Evolutionary conservation across 208 protist genomes (phyloP).

Genomic region (Leishmania tropica): DNA sequence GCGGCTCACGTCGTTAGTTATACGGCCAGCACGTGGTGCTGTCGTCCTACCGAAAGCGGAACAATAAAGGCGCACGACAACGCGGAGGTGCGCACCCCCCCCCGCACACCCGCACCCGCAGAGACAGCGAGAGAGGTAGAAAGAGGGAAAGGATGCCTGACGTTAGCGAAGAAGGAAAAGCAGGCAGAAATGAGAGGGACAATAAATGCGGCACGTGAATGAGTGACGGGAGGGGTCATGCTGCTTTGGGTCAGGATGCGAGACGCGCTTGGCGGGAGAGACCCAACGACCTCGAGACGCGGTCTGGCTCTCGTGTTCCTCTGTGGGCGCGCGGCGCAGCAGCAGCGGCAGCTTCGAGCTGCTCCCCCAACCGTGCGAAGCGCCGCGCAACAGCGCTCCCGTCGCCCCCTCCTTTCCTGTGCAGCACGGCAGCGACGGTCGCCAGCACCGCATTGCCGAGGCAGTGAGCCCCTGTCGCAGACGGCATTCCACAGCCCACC

Average conservation of each 20-base stretch:
- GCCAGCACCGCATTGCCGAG: background rate
- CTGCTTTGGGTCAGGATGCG: background rate
- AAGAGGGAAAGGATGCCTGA: background rate
- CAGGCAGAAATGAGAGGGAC: background rate
- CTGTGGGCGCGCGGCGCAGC: background rate
- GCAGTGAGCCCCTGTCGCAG: background rate
- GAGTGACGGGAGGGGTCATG: background rate
- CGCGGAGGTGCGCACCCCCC: background rate
- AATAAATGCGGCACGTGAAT: background rate
- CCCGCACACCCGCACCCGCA: background rate
- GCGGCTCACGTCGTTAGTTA: no score
- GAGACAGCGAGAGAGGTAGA: background rate
- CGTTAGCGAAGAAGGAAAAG: no score
- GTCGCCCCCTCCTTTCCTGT: background rate
- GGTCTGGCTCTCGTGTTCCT: background rate
- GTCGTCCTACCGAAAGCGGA: no score
- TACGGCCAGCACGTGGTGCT: no score
- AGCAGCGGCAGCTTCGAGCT: background rate
- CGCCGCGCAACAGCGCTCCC: background rate
- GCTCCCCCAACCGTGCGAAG: background rate
- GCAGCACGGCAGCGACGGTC: background rate
- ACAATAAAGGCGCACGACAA: no score
- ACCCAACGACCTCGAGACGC: background rate
- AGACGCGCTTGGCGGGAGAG: background rate
- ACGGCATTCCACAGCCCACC: no score